Conservation (phyloP, 116 monocot species). For the Trichopus zeylanicus region DNA sequence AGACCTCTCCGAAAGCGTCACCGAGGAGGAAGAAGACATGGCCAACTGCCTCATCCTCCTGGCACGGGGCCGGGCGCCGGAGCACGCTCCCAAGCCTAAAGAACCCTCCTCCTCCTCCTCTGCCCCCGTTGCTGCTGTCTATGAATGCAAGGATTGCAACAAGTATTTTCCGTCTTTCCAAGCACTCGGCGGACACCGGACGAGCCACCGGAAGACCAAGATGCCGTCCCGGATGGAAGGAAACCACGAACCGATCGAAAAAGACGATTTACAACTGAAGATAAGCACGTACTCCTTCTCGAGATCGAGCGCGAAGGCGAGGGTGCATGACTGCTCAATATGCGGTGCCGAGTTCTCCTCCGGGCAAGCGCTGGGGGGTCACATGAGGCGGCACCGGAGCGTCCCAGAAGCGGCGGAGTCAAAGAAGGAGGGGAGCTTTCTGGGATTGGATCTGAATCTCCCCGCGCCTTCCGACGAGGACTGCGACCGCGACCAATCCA, state of each 20-base stretch:
- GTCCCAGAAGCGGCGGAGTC: neutral
- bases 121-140: too few relatives aligned
- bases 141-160: conserved; percentile 72
- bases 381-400: conserved; percentile 48
- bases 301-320: conserved; percentile 11
- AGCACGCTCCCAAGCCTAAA: neutral
- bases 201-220: conserved; percentile 53
- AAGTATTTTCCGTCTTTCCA: conserved; percentile 76
- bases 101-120: too few relatives aligned
- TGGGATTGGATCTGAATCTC: conserved; percentile 76
- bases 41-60: conserved; percentile 80
- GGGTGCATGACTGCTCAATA: conserved; percentile 19
- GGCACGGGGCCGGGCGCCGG: conserved; percentile 32
- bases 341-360: conserved; percentile 33
- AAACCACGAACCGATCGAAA: neutral
- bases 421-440: conserved; percentile 24
- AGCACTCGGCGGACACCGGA: conserved; percentile 81
- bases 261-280: neutral
- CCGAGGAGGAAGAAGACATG: conserved; percentile 62
- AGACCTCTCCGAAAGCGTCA: neutral
- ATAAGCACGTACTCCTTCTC: neutral
- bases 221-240: neutral
- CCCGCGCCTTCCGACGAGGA: conserved; percentile 69
- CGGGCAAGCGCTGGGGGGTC: conserved; percentile 51
- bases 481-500: neutral